Conservation (phyloP, 306 rosid species). For the Trifolium fragiferum region DNA sequence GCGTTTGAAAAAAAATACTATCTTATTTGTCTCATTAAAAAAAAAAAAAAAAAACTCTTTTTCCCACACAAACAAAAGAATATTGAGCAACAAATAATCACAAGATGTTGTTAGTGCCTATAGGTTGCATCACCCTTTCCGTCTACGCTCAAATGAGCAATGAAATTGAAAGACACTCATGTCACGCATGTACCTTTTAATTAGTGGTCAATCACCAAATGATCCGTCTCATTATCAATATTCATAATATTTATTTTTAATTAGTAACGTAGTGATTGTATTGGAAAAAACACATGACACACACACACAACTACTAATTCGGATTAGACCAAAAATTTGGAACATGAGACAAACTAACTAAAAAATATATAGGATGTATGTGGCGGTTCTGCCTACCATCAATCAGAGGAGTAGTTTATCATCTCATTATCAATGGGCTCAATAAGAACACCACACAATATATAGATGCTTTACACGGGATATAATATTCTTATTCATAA, state of each 20-base stretch:
- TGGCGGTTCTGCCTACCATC: not conserved
- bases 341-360: not conserved
- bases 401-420: not conserved
- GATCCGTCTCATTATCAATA: constrained; percentile 31
- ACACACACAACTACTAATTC: not conserved
- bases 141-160: constrained; percentile 16
- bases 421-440: not conserved
- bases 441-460: not conserved
- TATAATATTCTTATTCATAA: not conserved
- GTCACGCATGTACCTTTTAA: not conserved
- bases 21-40: constrained; percentile 13
- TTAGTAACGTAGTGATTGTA: not conserved
- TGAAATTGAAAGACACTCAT: not conserved
- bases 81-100: not conserved
- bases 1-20: constrained; percentile 30
- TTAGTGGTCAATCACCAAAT: constrained; percentile 34
- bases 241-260: not conserved
- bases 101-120: not conserved
- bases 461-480: not conserved
- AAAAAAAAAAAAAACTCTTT: too few species aligned
- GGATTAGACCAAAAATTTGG: not conserved
- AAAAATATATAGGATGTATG: not conserved
- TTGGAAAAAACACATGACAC: constrained; percentile 19
- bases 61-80: not conserved
- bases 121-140: not conserved